Evolutionary conservation across 2,329 filamentous ascomycete genomes (phyloP), one percentile per base, ranked within the genome.

Genomic region (Ceratocystis variospora): DNA sequence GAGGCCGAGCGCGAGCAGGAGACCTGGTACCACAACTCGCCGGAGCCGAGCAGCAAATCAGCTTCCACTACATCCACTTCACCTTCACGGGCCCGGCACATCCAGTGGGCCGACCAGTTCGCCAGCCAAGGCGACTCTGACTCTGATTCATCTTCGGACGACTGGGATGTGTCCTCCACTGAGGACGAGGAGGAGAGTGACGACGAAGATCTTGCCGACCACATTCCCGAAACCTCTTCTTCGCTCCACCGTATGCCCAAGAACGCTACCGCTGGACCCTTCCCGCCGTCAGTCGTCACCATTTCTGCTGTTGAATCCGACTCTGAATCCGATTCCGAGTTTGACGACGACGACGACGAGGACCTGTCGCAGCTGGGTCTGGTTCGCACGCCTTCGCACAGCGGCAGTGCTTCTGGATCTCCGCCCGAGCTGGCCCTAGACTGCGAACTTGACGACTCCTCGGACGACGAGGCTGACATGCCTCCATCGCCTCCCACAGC

Each of bases 21-120:
- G 55, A 87, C 85, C 71, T 96, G 92, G 92, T 97, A 96, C 87
- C 95, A 96, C 84, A 88, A 91, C 76, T 94, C 90, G 69, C 89
- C 96, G 77, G 87, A 84, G 75, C 88, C 87, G 73, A 88, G 88
- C 71, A 80, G 81, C 74, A 81, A 71, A 67, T 72, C 72, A 72
- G 73, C 74, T 68, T 72, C 70, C 33, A 19, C 70, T 67, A 45
- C 66, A 63, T 77, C 75, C 4, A 41, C 37, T 65, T 72, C 78
- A 68, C 80, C 87, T 65, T 72, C 78, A 68, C 80, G 87, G 71
- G 83, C 89, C 69, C 84, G 83, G 75, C 89, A 89, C 78, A 85
- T 96, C 71, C 88, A 93, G 80, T 96, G 90, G 90, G 89, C 89
- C 15, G 63, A 57, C 66, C 67, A 62, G 61, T 76, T 75, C 67